A percentile compares a stretch with the other conserved stretches of the same genome.
Evolutionary conservation across 306 rosid genomes (phyloP).

Genomic region (Vigna trinervia): DNA sequence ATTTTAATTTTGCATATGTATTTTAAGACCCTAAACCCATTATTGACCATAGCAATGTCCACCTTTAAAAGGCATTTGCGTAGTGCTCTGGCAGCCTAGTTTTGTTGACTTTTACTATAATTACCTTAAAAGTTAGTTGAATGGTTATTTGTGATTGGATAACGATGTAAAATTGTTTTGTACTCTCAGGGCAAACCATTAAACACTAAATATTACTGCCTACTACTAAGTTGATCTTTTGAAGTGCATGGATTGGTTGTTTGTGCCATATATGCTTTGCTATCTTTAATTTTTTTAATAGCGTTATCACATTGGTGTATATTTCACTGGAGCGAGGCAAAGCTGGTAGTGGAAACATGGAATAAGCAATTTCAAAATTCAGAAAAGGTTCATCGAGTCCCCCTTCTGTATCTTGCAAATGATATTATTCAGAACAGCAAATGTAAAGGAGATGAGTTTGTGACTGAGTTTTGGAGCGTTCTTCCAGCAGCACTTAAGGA

Average conservation of each 20-base stretch:
- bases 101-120: neutral
- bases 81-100: slow-evolving; percentile 4
- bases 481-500: slow-evolving; percentile 82
- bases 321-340: slow-evolving; percentile 87
- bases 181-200: neutral
- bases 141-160: neutral
- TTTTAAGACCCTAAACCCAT: neutral
- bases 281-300: slow-evolving; percentile 59
- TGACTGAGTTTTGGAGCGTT: slow-evolving; percentile 88
- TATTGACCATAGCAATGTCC: neutral
- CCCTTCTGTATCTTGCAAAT: slow-evolving; percentile 91
- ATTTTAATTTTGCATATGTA: neutral
- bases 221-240: slow-evolving; percentile 3
- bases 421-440: slow-evolving; percentile 95
- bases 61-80: slow-evolving; percentile 12
- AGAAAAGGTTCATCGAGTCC: slow-evolving; percentile 69
- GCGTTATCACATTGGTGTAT: slow-evolving; percentile 99
- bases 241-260: slow-evolving; percentile 3
- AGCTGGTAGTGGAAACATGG: slow-evolving; percentile 90
- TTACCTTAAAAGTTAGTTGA: neutral
- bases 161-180: neutral
- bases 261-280: slow-evolving; percentile 27
- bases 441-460: slow-evolving; percentile 96
- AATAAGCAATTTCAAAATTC: slow-evolving; percentile 71
- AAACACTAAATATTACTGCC: neutral